A percentile compares a stretch with the other conserved stretches of the same genome.
phyloP scores from a whole-genome alignment of 1,284 basidiomycete species.

The Ceratorhiza oryzae-sativae region DNA sequence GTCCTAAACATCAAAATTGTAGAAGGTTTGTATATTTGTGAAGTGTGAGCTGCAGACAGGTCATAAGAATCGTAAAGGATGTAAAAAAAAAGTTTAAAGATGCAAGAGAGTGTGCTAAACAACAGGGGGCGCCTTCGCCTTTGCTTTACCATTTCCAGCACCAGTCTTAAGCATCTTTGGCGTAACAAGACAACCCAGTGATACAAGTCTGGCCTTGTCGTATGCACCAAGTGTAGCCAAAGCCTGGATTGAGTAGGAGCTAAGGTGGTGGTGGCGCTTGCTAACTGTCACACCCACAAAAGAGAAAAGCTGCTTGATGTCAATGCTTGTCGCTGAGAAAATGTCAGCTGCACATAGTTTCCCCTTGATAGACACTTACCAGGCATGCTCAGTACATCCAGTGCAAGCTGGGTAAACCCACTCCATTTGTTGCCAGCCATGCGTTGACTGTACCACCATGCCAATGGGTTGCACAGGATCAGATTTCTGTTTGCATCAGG shows the following conservation, averaged over 20 bases:
- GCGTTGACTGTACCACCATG: conserved; percentile 10
- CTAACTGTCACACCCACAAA: not conserved
- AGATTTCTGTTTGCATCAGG: not conserved
- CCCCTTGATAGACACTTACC: not conserved
- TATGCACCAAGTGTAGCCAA: not conserved
- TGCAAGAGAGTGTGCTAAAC: no score
- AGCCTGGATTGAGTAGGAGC: not conserved
- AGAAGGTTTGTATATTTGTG: no score
- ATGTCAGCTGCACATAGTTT: not conserved
- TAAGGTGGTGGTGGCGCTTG: not conserved
- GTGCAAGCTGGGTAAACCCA: conserved; percentile 6
- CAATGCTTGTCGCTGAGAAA: not conserved
- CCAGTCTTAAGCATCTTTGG: no score
- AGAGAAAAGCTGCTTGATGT: not conserved
- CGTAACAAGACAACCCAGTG: not conserved
- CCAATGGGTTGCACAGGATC: not conserved
- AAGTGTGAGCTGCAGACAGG: no score
- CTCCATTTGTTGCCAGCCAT: not conserved
- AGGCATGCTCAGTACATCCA: conserved; percentile 2
- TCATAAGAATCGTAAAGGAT: no score
- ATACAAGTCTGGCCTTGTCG: not conserved
- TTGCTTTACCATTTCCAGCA: no score
- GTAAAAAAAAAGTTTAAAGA: no score
- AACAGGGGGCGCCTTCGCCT: no score
- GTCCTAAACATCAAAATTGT: no score